A percentile compares a stretch with the other conserved stretches of the same genome.
These are phyloP conservation scores for Exophiala dermatitidis DNA, from an alignment of 2,329 filamentous ascomycete species.

Conservation along the genomic window DNA sequence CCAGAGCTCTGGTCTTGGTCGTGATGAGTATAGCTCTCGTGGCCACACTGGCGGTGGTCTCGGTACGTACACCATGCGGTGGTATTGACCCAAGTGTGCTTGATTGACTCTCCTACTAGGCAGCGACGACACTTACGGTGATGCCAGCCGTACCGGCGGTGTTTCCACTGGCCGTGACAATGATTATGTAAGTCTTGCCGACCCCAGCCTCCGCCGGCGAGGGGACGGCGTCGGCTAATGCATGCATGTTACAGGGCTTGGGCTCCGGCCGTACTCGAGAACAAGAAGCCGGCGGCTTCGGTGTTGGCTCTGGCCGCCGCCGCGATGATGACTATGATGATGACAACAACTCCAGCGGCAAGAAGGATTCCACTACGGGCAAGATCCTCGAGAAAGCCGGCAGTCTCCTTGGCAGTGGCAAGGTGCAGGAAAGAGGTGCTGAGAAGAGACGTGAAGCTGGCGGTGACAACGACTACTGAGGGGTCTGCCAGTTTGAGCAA, in stretches of 20 bases:
- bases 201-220: background rate
- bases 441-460: conserved; percentile 28
- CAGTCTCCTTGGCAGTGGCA: conserved; percentile 26
- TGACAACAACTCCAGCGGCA: conserved; percentile 11
- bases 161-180: conserved; percentile 21
- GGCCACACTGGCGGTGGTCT: conserved; percentile 10
- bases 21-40: conserved; percentile 3
- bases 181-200: conserved; percentile 11
- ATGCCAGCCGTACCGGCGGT: conserved; percentile 13
- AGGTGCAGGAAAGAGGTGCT: conserved; percentile 24
- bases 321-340: conserved; percentile 17
- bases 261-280: conserved; percentile 19
- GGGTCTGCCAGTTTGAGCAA: background rate
- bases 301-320: conserved; percentile 15
- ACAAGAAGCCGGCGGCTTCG: conserved; percentile 22
- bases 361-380: conserved; percentile 28
- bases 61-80: background rate
- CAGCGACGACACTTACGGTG: conserved; percentile 21
- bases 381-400: conserved; percentile 31
- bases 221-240: background rate
- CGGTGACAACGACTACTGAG: conserved; percentile 12
- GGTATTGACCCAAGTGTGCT: background rate
- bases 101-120: background rate
- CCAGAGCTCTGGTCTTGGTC: conserved; percentile 3
- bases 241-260: background rate